Conservation (phyloP, 2,329 filamentous ascomycete species). For the Claviceps digitariae region DNA sequence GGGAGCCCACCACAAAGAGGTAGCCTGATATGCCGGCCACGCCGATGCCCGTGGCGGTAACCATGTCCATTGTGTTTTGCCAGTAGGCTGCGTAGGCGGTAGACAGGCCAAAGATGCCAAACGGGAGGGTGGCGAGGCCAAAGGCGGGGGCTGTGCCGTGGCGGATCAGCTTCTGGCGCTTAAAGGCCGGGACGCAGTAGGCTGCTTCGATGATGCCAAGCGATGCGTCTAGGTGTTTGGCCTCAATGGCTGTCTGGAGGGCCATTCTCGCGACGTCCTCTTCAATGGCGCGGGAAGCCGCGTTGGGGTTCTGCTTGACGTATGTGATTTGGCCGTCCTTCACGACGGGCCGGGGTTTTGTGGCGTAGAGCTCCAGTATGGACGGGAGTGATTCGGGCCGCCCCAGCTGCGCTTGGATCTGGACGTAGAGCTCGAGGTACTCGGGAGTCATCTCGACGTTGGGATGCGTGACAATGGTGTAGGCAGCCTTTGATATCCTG, state of each 20-base stretch:
- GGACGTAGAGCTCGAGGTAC: slow-evolving; percentile 61
- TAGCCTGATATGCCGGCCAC: slow-evolving; percentile 77
- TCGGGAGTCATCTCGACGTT: slow-evolving; percentile 67
- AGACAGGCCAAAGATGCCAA: slow-evolving; percentile 58
- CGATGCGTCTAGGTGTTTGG: slow-evolving; percentile 64
- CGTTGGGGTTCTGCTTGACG: slow-evolving; percentile 50
- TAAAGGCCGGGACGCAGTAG: slow-evolving; percentile 53
- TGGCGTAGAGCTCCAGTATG: slow-evolving; percentile 69
- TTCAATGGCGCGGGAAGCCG: slow-evolving; percentile 58
- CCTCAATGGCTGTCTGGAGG: slow-evolving; percentile 64
- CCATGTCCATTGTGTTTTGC: slow-evolving; percentile 61
- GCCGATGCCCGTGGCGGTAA: slow-evolving; percentile 60
- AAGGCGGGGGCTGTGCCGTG: slow-evolving; percentile 46
- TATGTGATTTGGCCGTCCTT: slow-evolving; percentile 46
- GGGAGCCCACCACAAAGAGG: slow-evolving; percentile 62
- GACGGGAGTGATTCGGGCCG: slow-evolving; percentile 65
- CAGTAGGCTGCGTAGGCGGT: slow-evolving; percentile 30
- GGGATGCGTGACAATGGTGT: slow-evolving; percentile 56
- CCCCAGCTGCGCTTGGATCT: slow-evolving; percentile 59
- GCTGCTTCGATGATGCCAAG: slow-evolving; percentile 61
- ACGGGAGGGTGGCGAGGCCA: slow-evolving; percentile 45
- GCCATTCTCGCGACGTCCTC: slow-evolving; percentile 57
- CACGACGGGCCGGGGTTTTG: slow-evolving; percentile 60
- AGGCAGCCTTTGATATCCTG: slow-evolving; percentile 46
- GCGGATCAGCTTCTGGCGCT: slow-evolving; percentile 52